Evolutionary conservation across 202 grass and related monocot genomes (phyloP).

Genomic region (Setaria viridis): DNA sequence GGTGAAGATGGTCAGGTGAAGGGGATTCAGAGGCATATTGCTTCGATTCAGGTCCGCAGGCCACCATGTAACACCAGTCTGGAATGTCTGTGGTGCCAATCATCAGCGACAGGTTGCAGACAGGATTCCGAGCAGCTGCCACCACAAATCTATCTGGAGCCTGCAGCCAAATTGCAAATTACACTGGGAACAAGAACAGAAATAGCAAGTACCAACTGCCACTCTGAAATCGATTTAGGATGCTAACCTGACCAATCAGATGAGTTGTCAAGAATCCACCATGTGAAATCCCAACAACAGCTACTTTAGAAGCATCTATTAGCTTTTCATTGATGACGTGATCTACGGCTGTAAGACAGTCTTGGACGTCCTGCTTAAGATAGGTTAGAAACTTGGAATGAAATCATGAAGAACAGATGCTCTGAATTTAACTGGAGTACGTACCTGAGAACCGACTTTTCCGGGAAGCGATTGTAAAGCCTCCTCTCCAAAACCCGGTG

Average conservation of each 20-base stretch:
- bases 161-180: constrained; percentile 42
- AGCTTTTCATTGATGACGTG: constrained; percentile 64
- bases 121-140: constrained; percentile 77
- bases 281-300: constrained; percentile 82
- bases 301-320: constrained; percentile 68
- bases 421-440: constrained; percentile 11
- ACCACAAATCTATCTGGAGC: constrained; percentile 75
- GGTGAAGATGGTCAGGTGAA: constrained; percentile 53
- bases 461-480: constrained; percentile 94
- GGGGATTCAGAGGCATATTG: constrained; percentile 69
- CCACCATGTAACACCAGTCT: constrained; percentile 80
- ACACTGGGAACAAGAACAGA: constrained; percentile 2
- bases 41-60: constrained; percentile 67
- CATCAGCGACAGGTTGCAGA: constrained; percentile 86
- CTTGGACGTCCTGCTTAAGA: constrained; percentile 66
- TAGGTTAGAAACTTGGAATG: not conserved
- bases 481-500: constrained; percentile 84
- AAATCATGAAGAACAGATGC: not conserved
- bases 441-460: constrained; percentile 83
- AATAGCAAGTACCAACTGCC: not conserved
- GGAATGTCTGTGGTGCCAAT: constrained; percentile 86
- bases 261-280: constrained; percentile 93
- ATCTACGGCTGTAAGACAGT: constrained; percentile 77
- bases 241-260: constrained; percentile 83
- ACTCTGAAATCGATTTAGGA: constrained; percentile 23